phyloP scores from a whole-genome alignment of 805 yeast genomes.

The Pichia paraexigua region DNA sequence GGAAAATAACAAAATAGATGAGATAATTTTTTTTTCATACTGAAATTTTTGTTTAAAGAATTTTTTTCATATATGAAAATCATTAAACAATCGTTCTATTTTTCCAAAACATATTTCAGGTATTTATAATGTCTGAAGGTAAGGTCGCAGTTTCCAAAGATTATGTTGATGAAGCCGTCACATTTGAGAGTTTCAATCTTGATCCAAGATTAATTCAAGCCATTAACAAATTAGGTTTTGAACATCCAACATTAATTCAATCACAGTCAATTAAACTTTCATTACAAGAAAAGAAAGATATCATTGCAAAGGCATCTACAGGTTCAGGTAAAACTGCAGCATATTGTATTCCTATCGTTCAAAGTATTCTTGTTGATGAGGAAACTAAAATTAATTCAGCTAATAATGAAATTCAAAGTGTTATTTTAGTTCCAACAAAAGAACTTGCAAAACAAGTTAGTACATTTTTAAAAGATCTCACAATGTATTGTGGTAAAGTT shows the following conservation, averaged over 20 bases:
- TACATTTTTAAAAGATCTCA: constrained; percentile 58
- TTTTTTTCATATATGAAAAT: neutral
- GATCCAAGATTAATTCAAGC: constrained; percentile 85
- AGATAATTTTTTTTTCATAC: neutral
- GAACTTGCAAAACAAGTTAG: constrained; percentile 85
- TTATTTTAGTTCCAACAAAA: constrained; percentile 86
- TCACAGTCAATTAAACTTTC: constrained; percentile 90
- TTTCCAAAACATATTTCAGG: neutral
- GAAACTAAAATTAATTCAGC: constrained; percentile 12
- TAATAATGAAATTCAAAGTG: constrained; percentile 37
- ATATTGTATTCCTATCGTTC: constrained; percentile 78
- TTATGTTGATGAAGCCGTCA: constrained; percentile 59
- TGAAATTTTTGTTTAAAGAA: neutral
- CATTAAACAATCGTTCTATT: neutral
- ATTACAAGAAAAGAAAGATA: constrained; percentile 80
- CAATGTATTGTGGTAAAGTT: constrained; percentile 60
- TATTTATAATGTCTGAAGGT: constrained; percentile 14
- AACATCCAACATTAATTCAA: constrained; percentile 85
- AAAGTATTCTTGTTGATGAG: constrained; percentile 50
- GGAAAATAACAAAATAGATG: neutral
- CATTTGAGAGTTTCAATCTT: constrained; percentile 69
- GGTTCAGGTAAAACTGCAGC: constrained; percentile 97
- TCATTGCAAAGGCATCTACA: constrained; percentile 88
- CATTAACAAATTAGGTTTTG: constrained; percentile 68
- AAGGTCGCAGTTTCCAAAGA: constrained; percentile 51